Evolutionary conservation across 805 yeast species (phyloP), one percentile per base, ranked within the genome.

Genomic region (Candida tammaniensis): DNA sequence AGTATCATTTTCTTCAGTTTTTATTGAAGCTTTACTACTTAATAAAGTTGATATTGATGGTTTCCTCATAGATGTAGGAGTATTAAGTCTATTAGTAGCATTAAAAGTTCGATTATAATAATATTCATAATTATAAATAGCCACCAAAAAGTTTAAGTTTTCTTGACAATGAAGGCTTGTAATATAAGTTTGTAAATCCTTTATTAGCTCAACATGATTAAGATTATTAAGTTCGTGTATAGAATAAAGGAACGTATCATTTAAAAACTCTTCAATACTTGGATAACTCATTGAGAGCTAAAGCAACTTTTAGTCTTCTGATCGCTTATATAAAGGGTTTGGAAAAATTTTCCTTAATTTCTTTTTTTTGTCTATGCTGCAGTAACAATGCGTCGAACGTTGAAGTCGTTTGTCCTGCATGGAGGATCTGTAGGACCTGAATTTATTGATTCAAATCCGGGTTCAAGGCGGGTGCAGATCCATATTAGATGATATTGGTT

Each of bases 51-150:
- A 27, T 4, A 24, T n/a, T 15, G 40, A 26, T 10, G 30, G 23
- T 17, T 33, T 31, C 31, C 43, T 29, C 11, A 17, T 22, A 4
- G 37, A 30, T 17, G 16, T 24, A 10, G 33, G 33, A 1, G 44
- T 15, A 27, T 34, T 44, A 11, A 35, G 17, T 20, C 28, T 31
- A 13, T 26, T 30, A 7, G 21, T 11, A 14, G n/a, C 12, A 15
- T 37, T 29, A 18, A 39, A 44, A 9, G 38, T 33, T 23, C 40
- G 40, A 36, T 65, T 69, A 58, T 66, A 68, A 33, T 56, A 57
- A 48, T 63, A 57, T 42, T 72, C 76, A 48, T 72, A 72, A 31
- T 62, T 64, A 48, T 50, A 70, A 12, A 71, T 68, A 36, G 67
- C 70, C 4, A 71, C 57, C 19, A 72, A 49, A 39, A 72, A 72